phyloP scores from a whole-genome alignment of 345 rosid genomes.

The Arabis alpina region DNA sequence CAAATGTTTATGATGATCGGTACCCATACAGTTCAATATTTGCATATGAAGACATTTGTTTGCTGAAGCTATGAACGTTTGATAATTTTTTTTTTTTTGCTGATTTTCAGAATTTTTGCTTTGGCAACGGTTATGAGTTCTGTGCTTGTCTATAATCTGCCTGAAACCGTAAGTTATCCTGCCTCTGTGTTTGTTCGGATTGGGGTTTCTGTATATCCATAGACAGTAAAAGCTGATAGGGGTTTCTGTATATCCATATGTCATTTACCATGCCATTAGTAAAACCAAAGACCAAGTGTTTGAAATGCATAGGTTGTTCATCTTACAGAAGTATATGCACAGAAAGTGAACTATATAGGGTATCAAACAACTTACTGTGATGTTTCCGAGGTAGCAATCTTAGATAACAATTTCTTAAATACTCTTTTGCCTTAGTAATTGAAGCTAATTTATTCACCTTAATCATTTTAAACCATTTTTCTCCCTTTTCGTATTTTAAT shows the following conservation, averaged over 20 bases:
- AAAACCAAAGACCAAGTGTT: conserved; percentile 14
- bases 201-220: conserved; percentile 10
- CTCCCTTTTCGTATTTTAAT: conserved; percentile 7
- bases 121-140: conserved; percentile 98
- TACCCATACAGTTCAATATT: conserved; percentile 38
- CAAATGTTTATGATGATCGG: conserved; percentile 98
- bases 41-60: background rate
- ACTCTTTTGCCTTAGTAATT: background rate
- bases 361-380: background rate
- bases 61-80: conserved; percentile 6
- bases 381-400: background rate
- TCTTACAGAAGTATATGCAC: background rate
- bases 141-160: conserved; percentile 92
- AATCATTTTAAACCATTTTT: background rate
- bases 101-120: conserved; percentile 85
- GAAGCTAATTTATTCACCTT: background rate
- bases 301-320: conserved; percentile 11
- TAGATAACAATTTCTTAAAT: background rate
- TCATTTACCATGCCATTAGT: background rate
- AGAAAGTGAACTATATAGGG: background rate
- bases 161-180: conserved; percentile 83
- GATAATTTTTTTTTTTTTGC: conserved; percentile 4
- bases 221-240: background rate
- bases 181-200: conserved; percentile 18
- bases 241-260: background rate